Base-by-base conservation (phyloP, 75 land plant genomes). In the Pinus taeda region DNA sequence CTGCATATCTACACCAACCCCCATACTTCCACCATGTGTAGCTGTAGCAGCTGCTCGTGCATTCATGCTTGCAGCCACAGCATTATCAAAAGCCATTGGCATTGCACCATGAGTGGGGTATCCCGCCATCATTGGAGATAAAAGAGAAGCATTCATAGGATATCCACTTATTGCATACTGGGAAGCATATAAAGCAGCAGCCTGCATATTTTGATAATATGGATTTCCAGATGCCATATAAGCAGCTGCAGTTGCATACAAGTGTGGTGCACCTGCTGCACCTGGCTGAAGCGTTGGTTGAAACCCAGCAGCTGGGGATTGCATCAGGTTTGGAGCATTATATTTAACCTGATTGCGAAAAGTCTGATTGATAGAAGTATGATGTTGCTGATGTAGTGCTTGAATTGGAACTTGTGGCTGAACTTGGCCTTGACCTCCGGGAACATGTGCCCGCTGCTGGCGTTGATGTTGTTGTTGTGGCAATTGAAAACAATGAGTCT, bases 151-250 rank as follows among this genome's bases (percentile, higher is more conserved):
- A 75, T 81, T 87, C 76, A 91, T 60, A 55, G 91, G 81, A 79
- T 91, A 93, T 21, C 91, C 93, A 60, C 90, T 83, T 11, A 93
- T 22, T 18, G 86, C 78, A 75, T 81, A 93, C 74, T 89, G 89
- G 21, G 93, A 80, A 53, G 83, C 76, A 84, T 81, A 91, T 14
- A 93, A 57, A 57, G 79, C 77, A 37, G 90, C 67, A 15, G 86
- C 77, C 29, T 87, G 84, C 67, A 89, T 13, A 79, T 85, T 91
- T 13, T 82, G 82, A 57, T 82, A 91, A 71, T 87, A 89, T 12
- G 88, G 82, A 57, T 76, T 85, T 59, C 87, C 90, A 60, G 88
- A 74, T 6, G 80, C 79, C 84, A 90, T 82, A 79, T 83, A 88
- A 57, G 89, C 80, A 60, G 89, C 79, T 33, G 91, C 87, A 78